phyloP scores from a whole-genome alignment of 2,329 filamentous ascomycete species.

The Sclerotinia glacialis region DNA sequence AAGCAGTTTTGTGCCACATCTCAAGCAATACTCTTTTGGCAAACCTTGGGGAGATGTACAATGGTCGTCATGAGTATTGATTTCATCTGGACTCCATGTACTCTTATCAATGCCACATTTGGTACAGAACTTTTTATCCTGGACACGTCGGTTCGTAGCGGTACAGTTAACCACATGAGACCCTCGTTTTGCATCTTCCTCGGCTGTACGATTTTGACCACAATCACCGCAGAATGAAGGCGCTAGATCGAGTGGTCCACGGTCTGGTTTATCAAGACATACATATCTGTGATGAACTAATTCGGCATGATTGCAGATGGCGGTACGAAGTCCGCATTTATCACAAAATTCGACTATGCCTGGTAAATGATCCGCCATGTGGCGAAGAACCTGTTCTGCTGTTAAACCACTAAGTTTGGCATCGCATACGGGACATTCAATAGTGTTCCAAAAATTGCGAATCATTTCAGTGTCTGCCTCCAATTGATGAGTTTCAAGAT shows the following conservation, averaged over 20 bases:
- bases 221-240: constrained; percentile 25
- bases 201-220: constrained; percentile 21
- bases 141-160: neutral
- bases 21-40: constrained; percentile 17
- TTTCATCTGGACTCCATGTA: neutral
- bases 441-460: constrained; percentile 26
- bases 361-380: constrained; percentile 31
- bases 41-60: constrained; percentile 19
- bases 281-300: constrained; percentile 23
- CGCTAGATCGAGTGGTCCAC: neutral
- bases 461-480: constrained; percentile 21
- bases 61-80: neutral
- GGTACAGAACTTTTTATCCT: constrained; percentile 21
- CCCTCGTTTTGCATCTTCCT: constrained; percentile 1
- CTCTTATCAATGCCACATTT: constrained; percentile 25
- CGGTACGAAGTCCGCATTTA: constrained; percentile 26
- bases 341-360: constrained; percentile 32
- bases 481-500: constrained; percentile 27
- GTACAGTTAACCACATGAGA: constrained; percentile 1
- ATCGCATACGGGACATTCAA: constrained; percentile 34
- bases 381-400: constrained; percentile 26
- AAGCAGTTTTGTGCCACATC: constrained; percentile 17
- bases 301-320: constrained; percentile 17
- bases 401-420: constrained; percentile 23
- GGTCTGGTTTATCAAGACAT: constrained; percentile 18